Conservation (phyloP, 176 grass and related monocot species). For the Phoenix roebelenii region DNA sequence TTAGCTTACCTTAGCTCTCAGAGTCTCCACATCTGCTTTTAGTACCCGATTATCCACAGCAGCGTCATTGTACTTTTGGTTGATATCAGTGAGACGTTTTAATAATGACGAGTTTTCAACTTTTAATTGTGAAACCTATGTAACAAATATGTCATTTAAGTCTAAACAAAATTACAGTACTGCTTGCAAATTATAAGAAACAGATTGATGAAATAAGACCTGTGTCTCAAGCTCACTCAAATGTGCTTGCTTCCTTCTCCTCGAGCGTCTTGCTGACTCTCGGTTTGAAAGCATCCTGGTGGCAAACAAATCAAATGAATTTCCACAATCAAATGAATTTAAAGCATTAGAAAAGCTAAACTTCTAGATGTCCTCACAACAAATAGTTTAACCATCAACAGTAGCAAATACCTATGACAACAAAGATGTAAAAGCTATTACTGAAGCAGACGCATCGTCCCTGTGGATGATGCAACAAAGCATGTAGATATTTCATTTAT, state of each 20-base stretch:
- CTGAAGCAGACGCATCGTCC: no score
- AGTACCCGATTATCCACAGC: conserved; percentile 54
- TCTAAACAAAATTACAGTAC: no score
- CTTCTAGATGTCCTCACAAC: no score
- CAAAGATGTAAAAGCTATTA: no score
- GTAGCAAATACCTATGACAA: no score
- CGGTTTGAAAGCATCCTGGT: conserved; percentile 82
- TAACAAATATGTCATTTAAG: no score
- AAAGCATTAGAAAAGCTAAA: no score
- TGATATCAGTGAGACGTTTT: conserved; percentile 53
- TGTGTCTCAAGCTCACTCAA: conserved; percentile 58
- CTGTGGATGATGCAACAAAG: no score
- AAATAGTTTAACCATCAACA: no score
- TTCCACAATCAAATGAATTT: no score
- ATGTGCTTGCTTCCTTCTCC: conserved; percentile 83
- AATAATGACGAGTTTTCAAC: conserved; percentile 59
- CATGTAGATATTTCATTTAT: no score
- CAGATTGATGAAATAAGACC: conserved; percentile 25
- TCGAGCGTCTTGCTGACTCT: conserved; percentile 85
- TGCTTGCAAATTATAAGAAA: not conserved
- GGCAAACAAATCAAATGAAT: not conserved
- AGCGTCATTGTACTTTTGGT: conserved; percentile 61
- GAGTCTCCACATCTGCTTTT: conserved; percentile 53
- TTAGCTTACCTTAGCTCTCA: conserved; percentile 53
- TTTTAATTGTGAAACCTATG: conserved; percentile 58